These are phyloP conservation scores for Turritis glabra DNA, from an alignment of 345 rosid species.

Conservation along the genomic window DNA sequence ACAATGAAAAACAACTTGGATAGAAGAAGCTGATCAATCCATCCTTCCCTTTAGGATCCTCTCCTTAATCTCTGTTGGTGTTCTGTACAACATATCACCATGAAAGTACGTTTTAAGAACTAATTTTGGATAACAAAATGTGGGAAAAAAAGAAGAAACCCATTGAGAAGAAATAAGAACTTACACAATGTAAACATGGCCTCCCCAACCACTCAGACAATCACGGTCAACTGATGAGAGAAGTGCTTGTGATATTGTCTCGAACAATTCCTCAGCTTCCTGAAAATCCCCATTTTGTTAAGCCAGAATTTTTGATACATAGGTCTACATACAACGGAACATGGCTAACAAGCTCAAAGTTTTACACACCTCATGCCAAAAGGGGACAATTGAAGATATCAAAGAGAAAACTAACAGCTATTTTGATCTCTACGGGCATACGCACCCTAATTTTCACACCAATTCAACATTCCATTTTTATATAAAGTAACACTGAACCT, in stretches of 20 bases:
- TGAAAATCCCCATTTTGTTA: slow-evolving; percentile 34
- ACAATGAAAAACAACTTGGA: slow-evolving; percentile 13
- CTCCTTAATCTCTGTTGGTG: slow-evolving; percentile 83
- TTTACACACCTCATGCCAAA: neutral
- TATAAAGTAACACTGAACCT: neutral
- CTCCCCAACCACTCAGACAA: slow-evolving; percentile 99
- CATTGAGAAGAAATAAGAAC: slow-evolving; percentile 30
- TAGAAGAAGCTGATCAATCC: slow-evolving; percentile 54
- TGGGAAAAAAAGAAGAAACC: neutral
- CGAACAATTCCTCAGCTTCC: slow-evolving; percentile 91
- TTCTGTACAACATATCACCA: slow-evolving; percentile 52
- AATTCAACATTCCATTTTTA: neutral
- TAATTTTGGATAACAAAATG: neutral
- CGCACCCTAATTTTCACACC: neutral
- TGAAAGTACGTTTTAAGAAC: neutral
- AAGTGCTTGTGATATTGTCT: slow-evolving; percentile 87
- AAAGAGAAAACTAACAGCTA: neutral
- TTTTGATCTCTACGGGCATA: neutral
- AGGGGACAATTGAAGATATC: neutral
- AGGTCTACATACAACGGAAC: neutral
- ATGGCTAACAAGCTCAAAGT: neutral
- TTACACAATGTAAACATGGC: slow-evolving; percentile 95
- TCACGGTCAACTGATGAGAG: slow-evolving; percentile 91
- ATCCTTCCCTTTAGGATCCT: slow-evolving; percentile 94
- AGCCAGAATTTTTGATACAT: neutral